phyloP scores from a whole-genome alignment of 1,284 basidiomycete genomes.

The Ustilago sp. region DNA sequence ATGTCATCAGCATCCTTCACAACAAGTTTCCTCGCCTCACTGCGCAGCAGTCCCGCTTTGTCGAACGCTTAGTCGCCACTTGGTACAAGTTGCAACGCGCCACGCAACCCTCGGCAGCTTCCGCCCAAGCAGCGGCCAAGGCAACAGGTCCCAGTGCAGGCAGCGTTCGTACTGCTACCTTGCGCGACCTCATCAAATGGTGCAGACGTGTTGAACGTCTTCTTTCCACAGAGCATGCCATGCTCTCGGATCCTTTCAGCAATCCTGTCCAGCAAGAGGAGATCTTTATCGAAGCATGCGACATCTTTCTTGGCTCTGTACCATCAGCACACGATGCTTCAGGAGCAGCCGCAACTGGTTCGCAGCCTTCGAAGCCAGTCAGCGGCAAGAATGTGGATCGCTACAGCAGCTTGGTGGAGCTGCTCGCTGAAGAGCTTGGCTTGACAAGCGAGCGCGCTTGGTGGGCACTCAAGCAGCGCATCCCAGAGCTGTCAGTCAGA shows the following conservation, averaged over 20 bases:
- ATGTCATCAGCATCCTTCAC: slow-evolving; percentile 58
- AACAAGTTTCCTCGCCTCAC: slow-evolving; percentile 47
- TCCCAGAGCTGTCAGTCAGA: slow-evolving; percentile 55
- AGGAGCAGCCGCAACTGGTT: background rate
- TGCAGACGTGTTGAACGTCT: slow-evolving; percentile 80
- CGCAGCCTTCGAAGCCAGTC: slow-evolving; percentile 4
- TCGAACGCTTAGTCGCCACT: slow-evolving; percentile 51
- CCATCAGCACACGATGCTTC: slow-evolving; percentile 25
- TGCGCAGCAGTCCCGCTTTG: slow-evolving; percentile 28
- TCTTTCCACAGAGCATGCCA: slow-evolving; percentile 32
- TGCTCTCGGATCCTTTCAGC: slow-evolving; percentile 67
- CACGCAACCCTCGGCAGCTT: slow-evolving; percentile 35
- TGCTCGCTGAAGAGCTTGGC: slow-evolving; percentile 56
- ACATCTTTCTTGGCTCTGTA: slow-evolving; percentile 86
- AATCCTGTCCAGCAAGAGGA: slow-evolving; percentile 87
- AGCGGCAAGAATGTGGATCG: slow-evolving; percentile 46
- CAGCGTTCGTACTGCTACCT: slow-evolving; percentile 71
- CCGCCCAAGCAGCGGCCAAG: slow-evolving; percentile 14
- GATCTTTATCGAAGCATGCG: slow-evolving; percentile 87
- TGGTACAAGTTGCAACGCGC: slow-evolving; percentile 56
- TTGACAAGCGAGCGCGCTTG: slow-evolving; percentile 58
- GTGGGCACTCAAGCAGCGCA: slow-evolving; percentile 56
- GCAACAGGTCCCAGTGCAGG: slow-evolving; percentile 21
- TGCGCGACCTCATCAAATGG: slow-evolving; percentile 90
- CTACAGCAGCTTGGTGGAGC: slow-evolving; percentile 43